A percentile compares a stretch with the other conserved stretches of the same genome.
Evolutionary conservation across 2,329 filamentous ascomycete species (phyloP).

Genomic region (Talaromyces sp.): DNA sequence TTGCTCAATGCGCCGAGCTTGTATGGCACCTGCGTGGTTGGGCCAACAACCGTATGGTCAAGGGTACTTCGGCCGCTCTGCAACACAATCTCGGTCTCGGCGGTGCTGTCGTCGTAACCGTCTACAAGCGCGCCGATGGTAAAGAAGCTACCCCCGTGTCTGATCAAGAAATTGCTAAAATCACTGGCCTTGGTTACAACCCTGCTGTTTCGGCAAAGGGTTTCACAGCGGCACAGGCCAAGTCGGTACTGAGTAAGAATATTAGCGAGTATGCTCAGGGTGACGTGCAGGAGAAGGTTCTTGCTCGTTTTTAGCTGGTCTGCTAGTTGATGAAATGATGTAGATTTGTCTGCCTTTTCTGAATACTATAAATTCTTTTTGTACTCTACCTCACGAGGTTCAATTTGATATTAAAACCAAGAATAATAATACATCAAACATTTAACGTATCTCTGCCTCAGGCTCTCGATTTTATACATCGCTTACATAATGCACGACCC

Average conservation of each 20-base stretch:
- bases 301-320: conserved; percentile 56
- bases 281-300: conserved; percentile 71
- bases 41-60: conserved; percentile 81
- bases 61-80: conserved; percentile 67
- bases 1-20: conserved; percentile 91
- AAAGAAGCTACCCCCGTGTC: conserved; percentile 59
- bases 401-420: not conserved
- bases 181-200: conserved; percentile 78
- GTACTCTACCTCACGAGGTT: no score
- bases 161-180: conserved; percentile 61
- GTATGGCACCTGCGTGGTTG: conserved; percentile 94
- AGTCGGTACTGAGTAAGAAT: conserved; percentile 65
- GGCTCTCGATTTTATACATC: not conserved
- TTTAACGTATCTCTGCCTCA: not conserved
- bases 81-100: conserved; percentile 94
- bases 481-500: not conserved
- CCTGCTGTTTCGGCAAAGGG: conserved; percentile 86
- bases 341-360: not conserved
- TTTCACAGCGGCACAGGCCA: conserved; percentile 74
- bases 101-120: conserved; percentile 83
- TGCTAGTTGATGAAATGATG: not conserved
- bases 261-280: conserved; percentile 72
- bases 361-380: not conserved
- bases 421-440: not conserved
- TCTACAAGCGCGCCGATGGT: conserved; percentile 83